phyloP scores from a whole-genome alignment of 148 eudicot species.

The Spergularia marina region DNA sequence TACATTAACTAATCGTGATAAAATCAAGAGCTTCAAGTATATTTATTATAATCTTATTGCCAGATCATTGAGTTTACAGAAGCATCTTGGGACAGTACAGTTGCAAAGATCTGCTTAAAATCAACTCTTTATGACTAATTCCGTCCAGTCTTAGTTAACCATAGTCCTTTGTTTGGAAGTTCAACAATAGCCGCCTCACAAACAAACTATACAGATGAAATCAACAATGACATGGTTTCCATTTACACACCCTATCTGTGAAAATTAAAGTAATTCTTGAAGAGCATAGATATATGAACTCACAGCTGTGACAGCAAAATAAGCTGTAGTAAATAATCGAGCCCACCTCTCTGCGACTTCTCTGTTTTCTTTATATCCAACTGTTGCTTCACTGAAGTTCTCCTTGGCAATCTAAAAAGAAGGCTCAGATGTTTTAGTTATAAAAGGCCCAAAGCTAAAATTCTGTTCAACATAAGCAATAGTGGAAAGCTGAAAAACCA shows the following conservation, averaged over 20 bases:
- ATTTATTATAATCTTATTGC: background rate
- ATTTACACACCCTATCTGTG: background rate
- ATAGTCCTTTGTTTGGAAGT: background rate
- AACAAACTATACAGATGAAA: background rate
- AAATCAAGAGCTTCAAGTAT: background rate
- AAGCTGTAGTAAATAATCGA: conserved; percentile 65
- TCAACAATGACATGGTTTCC: background rate
- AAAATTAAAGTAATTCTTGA: background rate
- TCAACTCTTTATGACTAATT: too few species aligned
- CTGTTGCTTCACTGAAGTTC: conserved; percentile 92
- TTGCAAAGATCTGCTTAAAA: background rate
- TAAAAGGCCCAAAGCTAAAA: background rate
- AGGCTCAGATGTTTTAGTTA: background rate
- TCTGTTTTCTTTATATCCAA: conserved; percentile 64
- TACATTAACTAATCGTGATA: background rate
- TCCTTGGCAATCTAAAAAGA: conserved; percentile 76
- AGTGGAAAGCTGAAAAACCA: background rate
- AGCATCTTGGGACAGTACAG: background rate
- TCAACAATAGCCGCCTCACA: background rate
- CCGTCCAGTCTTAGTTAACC: too few species aligned
- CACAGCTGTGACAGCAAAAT: conserved; percentile 80
- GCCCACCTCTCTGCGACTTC: conserved; percentile 89
- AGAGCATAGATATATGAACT: conserved; percentile 31
- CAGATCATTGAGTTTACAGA: background rate
- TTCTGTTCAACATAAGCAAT: background rate